Percentiles rank a stretch among this genome's conserved stretches.
These are phyloP conservation scores for Hypoxylon intermedium DNA, from an alignment of 495 filamentous ascomycete species.

Conservation along the genomic window DNA sequence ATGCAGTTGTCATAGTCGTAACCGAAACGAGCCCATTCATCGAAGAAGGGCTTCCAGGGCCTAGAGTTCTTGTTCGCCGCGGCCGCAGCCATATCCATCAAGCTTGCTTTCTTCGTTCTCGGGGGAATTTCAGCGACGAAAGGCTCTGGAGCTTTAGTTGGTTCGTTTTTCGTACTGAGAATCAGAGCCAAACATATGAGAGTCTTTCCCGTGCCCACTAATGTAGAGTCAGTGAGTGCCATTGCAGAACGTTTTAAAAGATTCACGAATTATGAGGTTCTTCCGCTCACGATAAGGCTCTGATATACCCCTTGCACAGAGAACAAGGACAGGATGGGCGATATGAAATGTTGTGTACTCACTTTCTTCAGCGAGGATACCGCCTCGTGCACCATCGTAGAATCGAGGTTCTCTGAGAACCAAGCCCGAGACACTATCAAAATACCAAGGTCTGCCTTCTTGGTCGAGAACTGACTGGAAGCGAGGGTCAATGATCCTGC, in stretches of 20 bases:
- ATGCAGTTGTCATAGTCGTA: constrained; percentile 59
- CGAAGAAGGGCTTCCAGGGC: constrained; percentile 72
- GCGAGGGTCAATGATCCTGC: constrained; percentile 74
- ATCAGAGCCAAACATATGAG: constrained; percentile 85
- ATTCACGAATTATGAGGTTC: constrained; percentile 40
- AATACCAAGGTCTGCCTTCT: constrained; percentile 70
- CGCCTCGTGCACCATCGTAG: constrained; percentile 80
- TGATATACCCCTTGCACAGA: too few species aligned
- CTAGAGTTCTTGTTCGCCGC: constrained; percentile 67
- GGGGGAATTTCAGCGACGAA: constrained; percentile 52
- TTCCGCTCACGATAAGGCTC: neutral
- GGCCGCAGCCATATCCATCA: constrained; percentile 75
- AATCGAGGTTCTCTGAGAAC: constrained; percentile 67
- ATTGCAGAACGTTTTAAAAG: constrained; percentile 14
- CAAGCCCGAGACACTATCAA: constrained; percentile 67
- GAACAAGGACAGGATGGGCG: too few species aligned
- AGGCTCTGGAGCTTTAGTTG: constrained; percentile 61
- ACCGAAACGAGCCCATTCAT: constrained; percentile 38
- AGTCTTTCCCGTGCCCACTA: constrained; percentile 78
- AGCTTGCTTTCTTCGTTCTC: constrained; percentile 53
- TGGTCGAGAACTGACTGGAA: constrained; percentile 65
- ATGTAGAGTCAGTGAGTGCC: constrained; percentile 22
- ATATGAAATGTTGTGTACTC: constrained; percentile 44
- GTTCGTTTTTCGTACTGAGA: constrained; percentile 76
- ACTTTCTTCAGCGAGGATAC: constrained; percentile 75